These are phyloP conservation scores for Bacidia rubella DNA, from an alignment of 495 filamentous ascomycete species.

Conservation along the genomic window DNA sequence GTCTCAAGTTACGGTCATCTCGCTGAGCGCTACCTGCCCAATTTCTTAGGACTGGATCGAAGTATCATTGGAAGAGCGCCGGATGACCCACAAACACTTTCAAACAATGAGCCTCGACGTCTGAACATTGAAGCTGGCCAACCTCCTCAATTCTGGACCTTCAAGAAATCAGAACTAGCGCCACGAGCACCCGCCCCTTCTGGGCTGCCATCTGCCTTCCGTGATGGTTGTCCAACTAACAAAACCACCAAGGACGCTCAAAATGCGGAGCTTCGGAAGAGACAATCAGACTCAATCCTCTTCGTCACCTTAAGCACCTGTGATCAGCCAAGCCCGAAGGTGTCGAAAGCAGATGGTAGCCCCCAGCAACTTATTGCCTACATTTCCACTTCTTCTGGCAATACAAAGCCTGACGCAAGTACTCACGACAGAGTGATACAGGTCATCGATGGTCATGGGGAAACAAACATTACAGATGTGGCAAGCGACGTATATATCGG, in stretches of 20 bases:
- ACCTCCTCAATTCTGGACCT: slow-evolving; percentile 39
- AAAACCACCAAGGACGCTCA: not conserved
- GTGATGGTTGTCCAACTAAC: not conserved
- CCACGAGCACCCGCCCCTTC: slow-evolving; percentile 18
- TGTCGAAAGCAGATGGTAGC: slow-evolving; percentile 5
- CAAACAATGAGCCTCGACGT: slow-evolving; percentile 46
- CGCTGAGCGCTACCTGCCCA: slow-evolving; percentile 35
- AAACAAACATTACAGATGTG: slow-evolving; percentile 30
- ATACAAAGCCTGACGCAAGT: slow-evolving; percentile 54
- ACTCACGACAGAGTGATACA: slow-evolving; percentile 26
- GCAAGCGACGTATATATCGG: slow-evolving; percentile 55
- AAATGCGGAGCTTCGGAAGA: not conserved
- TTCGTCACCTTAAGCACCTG: slow-evolving; percentile 17
- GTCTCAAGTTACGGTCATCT: not conserved
- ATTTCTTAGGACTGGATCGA: slow-evolving; percentile 44
- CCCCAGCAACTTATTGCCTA: slow-evolving; percentile 67
- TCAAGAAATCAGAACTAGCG: slow-evolving; percentile 31
- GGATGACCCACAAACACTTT: slow-evolving; percentile 33
- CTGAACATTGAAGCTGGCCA: slow-evolving; percentile 44
- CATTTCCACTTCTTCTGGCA: slow-evolving; percentile 50
- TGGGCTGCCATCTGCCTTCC: slow-evolving; percentile 29
- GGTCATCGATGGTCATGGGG: slow-evolving; percentile 48
- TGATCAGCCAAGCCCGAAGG: slow-evolving; percentile 13
- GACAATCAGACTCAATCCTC: not conserved
- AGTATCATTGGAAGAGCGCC: slow-evolving; percentile 49